These are phyloP conservation scores for Populus hybrid DNA, from an alignment of 441 rosid genomes.

Conservation along the genomic window DNA sequence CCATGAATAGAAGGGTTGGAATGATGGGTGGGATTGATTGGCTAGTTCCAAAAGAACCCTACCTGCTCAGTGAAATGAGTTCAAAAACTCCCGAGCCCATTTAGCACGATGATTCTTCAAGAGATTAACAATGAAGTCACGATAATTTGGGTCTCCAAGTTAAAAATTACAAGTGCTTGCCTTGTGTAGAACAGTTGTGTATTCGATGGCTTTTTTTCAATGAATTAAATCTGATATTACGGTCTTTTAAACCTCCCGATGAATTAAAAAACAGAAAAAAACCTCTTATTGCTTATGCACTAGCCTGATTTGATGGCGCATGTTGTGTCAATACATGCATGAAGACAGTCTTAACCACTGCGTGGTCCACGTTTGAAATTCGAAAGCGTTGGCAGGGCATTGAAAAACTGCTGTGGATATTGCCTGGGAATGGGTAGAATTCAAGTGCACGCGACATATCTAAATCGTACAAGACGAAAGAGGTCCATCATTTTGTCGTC, in stretches of 20 bases:
- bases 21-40: not conserved
- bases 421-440: not conserved
- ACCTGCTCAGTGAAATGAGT: not conserved
- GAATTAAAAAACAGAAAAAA: not conserved
- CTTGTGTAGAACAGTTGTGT: too few relatives aligned
- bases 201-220: too few relatives aligned
- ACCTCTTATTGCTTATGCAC: not conserved
- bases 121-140: too few relatives aligned
- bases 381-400: not conserved
- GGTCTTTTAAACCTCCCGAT: too few relatives aligned
- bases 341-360: not conserved
- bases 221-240: too few relatives aligned
- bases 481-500: not conserved
- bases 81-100: too few relatives aligned
- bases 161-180: too few relatives aligned
- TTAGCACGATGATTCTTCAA: too few relatives aligned
- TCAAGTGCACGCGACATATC: not conserved
- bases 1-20: not conserved
- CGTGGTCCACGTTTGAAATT: not conserved
- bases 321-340: not conserved
- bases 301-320: not conserved
- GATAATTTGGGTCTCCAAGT: too few relatives aligned
- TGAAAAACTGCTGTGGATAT: not conserved
- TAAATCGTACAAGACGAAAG: not conserved
- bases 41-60: not conserved